Evolutionary conservation across 768 basidiomycete species (phyloP), one percentile per base, ranked within the genome.

Genomic region (Pulveroboletus sp.): DNA sequence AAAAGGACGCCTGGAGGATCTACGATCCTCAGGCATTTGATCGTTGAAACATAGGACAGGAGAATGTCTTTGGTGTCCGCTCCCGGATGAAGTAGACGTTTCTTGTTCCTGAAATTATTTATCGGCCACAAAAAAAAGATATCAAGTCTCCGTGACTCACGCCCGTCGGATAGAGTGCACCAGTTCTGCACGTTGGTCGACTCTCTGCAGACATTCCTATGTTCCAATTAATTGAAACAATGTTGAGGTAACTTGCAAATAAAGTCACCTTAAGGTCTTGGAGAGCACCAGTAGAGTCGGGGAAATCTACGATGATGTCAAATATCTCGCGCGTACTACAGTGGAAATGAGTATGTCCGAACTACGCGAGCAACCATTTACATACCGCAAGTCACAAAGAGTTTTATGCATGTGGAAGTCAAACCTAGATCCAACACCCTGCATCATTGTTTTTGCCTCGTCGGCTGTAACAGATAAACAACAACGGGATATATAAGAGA

Each of bases 341-440:
- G 33, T 3, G 11, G 15, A 39, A 26, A 33, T 31, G 33, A 39
- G 32, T 27, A 39, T 30, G 27, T 36, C 15, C 15, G 35, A 17
- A 46, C 33, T 18, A 33, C 45, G 27, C 32, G 55, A 33, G 46
- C 24, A 51, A 43, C n/a, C 13, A n/a, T 43, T 54, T 10, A 64
- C 77, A 33, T 49, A 90, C 92, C 93, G 74, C 46, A 95, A 70
- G 64, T 93, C 89, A 62, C 88, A 91, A 24, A 97, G 71, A 3
- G 86, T 90, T 66, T 93, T 94, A 68, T 91, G 89, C 60, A 97
- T 82, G 57, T 95, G 89, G 57, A 92, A 94, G 57, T 97, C 94
- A 61, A 97, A 89, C 39, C 89, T 74, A 1, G 86, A 82, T 21
- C 88, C 85, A 13, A 91, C 82, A 3, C 85, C 85, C 59, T 83